Evolutionary conservation across 768 basidiomycete species (phyloP).

Genomic region (Phanerodontia chrysosporium): DNA sequence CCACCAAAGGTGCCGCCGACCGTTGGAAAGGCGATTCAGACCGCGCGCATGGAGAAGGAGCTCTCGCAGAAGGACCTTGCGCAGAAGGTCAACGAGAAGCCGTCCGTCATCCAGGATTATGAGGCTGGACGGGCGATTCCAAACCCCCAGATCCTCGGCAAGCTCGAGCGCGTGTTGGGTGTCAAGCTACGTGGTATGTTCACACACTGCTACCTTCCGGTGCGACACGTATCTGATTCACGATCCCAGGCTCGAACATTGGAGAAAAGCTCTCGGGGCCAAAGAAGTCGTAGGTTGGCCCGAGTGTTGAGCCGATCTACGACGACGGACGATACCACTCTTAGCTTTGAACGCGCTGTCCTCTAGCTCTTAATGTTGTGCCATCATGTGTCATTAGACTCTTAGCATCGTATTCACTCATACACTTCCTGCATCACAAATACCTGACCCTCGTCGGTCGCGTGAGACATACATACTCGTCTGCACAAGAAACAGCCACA

Average conservation of each 20-base stretch:
- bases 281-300: constrained; percentile 61
- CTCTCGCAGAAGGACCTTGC: constrained; percentile 91
- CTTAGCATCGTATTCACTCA: constrained; percentile 18
- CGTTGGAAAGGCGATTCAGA: constrained; percentile 81
- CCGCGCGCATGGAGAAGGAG: constrained; percentile 71
- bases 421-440: constrained; percentile 16
- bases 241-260: constrained; percentile 61
- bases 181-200: constrained; percentile 84
- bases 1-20: constrained; percentile 72
- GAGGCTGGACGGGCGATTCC: constrained; percentile 87
- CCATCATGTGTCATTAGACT: constrained; percentile 15
- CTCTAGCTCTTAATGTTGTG: neutral
- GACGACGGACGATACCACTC: constrained; percentile 17
- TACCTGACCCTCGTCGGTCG: constrained; percentile 12
- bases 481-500: neutral
- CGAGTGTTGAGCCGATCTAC: constrained; percentile 15
- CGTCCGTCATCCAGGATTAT: constrained; percentile 82
- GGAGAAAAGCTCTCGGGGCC: constrained; percentile 81
- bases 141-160: constrained; percentile 78
- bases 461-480: neutral
- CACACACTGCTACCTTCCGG: neutral
- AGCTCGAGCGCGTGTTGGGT: constrained; percentile 81
- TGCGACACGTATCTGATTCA: neutral
- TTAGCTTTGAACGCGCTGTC: neutral
- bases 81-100: constrained; percentile 91